Evolutionary conservation across 2,329 filamentous ascomycete genomes (phyloP).

Genomic region (Pseudopithomyces maydicus): DNA sequence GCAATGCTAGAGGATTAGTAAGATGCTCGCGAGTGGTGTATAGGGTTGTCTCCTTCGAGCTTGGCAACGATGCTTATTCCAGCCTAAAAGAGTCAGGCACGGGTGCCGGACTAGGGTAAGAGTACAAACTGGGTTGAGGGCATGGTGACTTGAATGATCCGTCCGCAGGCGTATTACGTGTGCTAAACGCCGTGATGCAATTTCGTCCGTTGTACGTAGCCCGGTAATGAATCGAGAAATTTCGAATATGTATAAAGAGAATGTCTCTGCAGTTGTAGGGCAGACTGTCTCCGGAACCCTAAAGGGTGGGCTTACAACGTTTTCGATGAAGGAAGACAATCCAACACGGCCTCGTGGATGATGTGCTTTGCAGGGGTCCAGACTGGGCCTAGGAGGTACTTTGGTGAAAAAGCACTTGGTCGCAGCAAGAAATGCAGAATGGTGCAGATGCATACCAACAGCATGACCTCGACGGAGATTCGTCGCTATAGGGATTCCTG

Average conservation of each 20-base stretch:
- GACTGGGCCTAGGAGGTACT: not conserved
- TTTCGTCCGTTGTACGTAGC: not conserved
- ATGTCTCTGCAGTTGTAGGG: not conserved
- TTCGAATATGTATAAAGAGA: not conserved
- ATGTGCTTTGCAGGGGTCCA: not conserved
- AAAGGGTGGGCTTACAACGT: not conserved
- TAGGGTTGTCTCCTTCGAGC: constrained; percentile 11
- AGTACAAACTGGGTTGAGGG: not conserved
- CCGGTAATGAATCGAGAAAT: not conserved
- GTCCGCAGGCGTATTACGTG: not conserved
- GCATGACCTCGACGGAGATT: not conserved
- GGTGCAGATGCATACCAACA: not conserved
- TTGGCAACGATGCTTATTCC: constrained; percentile 15
- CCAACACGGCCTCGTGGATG: not conserved
- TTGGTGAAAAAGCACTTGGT: not conserved
- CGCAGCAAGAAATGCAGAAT: not conserved
- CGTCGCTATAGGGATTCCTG: constrained; percentile 1
- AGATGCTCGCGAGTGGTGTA: constrained; percentile 14
- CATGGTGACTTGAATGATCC: not conserved
- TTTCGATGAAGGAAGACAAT: not conserved
- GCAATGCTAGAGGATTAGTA: constrained; percentile 30
- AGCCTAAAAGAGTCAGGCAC: constrained; percentile 1
- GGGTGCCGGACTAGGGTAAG: not conserved
- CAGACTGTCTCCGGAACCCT: not conserved
- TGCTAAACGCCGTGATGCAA: not conserved